phyloP scores from a whole-genome alignment of 2,329 filamentous ascomycete species.

The Epichloe aotearoae region DNA sequence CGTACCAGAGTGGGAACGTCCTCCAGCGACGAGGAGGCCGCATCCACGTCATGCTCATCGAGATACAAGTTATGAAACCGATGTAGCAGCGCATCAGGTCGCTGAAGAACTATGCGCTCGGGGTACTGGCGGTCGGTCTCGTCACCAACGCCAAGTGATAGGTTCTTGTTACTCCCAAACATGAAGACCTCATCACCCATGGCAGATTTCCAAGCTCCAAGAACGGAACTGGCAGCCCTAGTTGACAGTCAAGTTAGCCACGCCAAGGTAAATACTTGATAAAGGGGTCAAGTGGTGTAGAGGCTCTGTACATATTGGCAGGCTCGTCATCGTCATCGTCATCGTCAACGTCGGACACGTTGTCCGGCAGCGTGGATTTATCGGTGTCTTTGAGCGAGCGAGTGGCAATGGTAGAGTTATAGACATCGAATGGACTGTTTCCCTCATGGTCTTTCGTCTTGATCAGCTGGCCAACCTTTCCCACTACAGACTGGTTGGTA shows the following conservation, averaged over 20 bases:
- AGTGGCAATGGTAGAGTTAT: slow-evolving; percentile 72
- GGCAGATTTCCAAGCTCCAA: slow-evolving; percentile 10
- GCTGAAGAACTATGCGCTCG: slow-evolving; percentile 63
- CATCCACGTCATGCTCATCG: slow-evolving; percentile 27
- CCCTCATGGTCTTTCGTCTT: slow-evolving; percentile 95
- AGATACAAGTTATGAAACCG: slow-evolving; percentile 60
- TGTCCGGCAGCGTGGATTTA: slow-evolving; percentile 34
- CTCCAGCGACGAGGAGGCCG: slow-evolving; percentile 15
- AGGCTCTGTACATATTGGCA: slow-evolving; percentile 16
- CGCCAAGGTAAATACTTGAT: not conserved
- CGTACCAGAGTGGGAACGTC: slow-evolving; percentile 62
- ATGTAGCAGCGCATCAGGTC: slow-evolving; percentile 64
- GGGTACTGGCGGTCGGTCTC: slow-evolving; percentile 90
- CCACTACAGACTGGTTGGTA: slow-evolving; percentile 38
- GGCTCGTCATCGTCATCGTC: slow-evolving; percentile 30
- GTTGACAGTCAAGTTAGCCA: not conserved
- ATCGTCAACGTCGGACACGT: slow-evolving; percentile 42
- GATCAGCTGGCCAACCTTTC: slow-evolving; percentile 61
- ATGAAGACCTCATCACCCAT: slow-evolving; percentile 76
- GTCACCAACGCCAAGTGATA: slow-evolving; percentile 87
- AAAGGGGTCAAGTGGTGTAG: not conserved
- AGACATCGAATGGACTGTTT: slow-evolving; percentile 87
- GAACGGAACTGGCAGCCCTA: slow-evolving; percentile 11
- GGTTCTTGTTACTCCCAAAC: slow-evolving; percentile 93
- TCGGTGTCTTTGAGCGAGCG: slow-evolving; percentile 47